Conservation (phyloP, 2,329 filamentous ascomycete genomes). For the Aspergillus thermomutatus region DNA sequence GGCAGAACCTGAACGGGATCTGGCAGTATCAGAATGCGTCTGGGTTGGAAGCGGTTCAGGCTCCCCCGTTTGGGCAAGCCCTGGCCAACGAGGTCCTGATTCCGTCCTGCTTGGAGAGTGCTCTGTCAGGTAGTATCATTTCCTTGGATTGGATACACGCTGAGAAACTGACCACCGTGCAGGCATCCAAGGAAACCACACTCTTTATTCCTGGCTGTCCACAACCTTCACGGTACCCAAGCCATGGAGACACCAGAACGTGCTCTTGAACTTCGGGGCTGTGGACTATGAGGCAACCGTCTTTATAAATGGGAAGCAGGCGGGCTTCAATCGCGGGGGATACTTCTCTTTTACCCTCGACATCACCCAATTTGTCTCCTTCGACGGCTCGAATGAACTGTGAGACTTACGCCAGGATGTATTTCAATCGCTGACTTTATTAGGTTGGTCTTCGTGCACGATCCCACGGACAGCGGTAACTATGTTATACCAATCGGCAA, state of each 20-base stretch:
- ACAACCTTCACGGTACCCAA: constrained; percentile 49
- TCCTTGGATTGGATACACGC: not conserved
- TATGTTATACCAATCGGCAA: constrained; percentile 65
- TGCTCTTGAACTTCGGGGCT: constrained; percentile 50
- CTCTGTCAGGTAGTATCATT: constrained; percentile 42
- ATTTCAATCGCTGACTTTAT: not conserved
- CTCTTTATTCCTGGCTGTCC: constrained; percentile 47
- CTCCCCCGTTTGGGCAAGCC: constrained; percentile 44
- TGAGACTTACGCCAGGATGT: constrained; percentile 26
- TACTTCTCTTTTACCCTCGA: constrained; percentile 62
- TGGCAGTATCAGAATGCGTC: constrained; percentile 46
- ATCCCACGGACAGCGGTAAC: constrained; percentile 59
- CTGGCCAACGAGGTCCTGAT: constrained; percentile 47
- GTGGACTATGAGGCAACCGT: constrained; percentile 54
- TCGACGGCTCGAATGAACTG: constrained; percentile 53
- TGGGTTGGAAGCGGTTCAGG: constrained; percentile 35
- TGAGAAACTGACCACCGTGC: not conserved
- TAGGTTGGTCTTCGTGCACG: constrained; percentile 63
- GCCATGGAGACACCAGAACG: constrained; percentile 40
- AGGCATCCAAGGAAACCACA: constrained; percentile 36
- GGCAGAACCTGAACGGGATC: constrained; percentile 50
- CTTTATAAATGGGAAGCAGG: constrained; percentile 55
- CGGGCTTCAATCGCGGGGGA: constrained; percentile 56
- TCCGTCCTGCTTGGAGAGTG: constrained; percentile 55
- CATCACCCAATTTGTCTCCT: constrained; percentile 46